phyloP scores from a whole-genome alignment of 2,329 filamentous ascomycete species.

The Aspergillus sp. region DNA sequence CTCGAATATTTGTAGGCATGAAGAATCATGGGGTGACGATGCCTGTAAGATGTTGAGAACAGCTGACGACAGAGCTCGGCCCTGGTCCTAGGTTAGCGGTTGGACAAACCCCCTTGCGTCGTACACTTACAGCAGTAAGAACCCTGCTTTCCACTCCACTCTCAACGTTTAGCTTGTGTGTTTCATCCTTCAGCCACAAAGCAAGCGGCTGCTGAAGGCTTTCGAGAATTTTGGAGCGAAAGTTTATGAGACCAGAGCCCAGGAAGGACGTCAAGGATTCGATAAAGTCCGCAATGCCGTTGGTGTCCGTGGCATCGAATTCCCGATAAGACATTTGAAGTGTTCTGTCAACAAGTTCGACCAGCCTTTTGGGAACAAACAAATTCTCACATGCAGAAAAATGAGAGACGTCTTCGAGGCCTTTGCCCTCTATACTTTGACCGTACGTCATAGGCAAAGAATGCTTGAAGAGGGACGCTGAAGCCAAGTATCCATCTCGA shows the following conservation, averaged over 20 bases:
- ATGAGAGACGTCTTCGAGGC: background rate
- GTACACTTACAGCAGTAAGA: constrained; percentile 35
- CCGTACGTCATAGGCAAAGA: constrained; percentile 36
- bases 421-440: constrained; percentile 8
- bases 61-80: constrained; percentile 32
- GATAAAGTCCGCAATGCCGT: constrained; percentile 50
- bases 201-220: constrained; percentile 54
- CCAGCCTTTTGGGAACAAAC: constrained; percentile 54
- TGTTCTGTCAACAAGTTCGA: constrained; percentile 57
- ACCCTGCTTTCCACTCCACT: constrained; percentile 31
- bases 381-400: background rate
- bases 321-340: constrained; percentile 57
- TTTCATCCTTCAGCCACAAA: constrained; percentile 36
- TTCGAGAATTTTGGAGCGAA: constrained; percentile 57
- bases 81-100: constrained; percentile 28
- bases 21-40: constrained; percentile 25
- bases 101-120: constrained; percentile 4
- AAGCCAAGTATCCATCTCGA: constrained; percentile 35
- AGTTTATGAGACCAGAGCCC: constrained; percentile 47
- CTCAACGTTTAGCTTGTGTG: constrained; percentile 26
- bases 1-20: constrained; percentile 53
- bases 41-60: constrained; percentile 32
- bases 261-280: constrained; percentile 56
- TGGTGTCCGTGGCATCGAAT: constrained; percentile 40
- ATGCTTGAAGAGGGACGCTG: constrained; percentile 31